A percentile compares a stretch with the other conserved stretches of the same genome.
Evolutionary conservation across 495 filamentous ascomycete species (phyloP).

Genomic region (Neurospora sp.): DNA sequence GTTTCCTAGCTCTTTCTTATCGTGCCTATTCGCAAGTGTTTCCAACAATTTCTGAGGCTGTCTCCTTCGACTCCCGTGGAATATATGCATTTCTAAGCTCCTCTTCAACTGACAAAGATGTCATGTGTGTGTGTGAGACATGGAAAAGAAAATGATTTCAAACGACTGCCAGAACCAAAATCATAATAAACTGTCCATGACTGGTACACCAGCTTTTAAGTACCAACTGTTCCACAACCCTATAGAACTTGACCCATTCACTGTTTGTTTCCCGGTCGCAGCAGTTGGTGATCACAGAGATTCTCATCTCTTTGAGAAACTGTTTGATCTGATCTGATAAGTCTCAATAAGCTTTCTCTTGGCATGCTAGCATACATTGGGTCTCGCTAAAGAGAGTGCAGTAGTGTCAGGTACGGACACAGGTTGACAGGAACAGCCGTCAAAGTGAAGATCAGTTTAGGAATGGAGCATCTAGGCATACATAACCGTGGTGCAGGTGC

Average conservation of each 20-base stretch:
- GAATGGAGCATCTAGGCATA: not conserved
- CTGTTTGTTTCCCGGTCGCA: not conserved
- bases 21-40: not conserved
- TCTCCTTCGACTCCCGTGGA: not conserved
- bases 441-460: not conserved
- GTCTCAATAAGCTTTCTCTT: not conserved
- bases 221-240: not conserved
- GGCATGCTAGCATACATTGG: not conserved
- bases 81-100: not conserved
- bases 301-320: not conserved
- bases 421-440: not conserved
- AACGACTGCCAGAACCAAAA: not conserved
- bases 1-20: not conserved
- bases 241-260: not conserved
- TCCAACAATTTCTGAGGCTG: not conserved
- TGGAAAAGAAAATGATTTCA: not conserved
- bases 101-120: not conserved
- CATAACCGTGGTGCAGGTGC: not conserved
- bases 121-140: not conserved
- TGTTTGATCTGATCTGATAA: not conserved
- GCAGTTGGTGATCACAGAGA: not conserved
- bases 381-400: not conserved
- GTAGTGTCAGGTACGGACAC: not conserved
- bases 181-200: not conserved
- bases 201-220: not conserved